Evolutionary conservation across 768 basidiomycete genomes (phyloP).

Genomic region (Mycena pura): DNA sequence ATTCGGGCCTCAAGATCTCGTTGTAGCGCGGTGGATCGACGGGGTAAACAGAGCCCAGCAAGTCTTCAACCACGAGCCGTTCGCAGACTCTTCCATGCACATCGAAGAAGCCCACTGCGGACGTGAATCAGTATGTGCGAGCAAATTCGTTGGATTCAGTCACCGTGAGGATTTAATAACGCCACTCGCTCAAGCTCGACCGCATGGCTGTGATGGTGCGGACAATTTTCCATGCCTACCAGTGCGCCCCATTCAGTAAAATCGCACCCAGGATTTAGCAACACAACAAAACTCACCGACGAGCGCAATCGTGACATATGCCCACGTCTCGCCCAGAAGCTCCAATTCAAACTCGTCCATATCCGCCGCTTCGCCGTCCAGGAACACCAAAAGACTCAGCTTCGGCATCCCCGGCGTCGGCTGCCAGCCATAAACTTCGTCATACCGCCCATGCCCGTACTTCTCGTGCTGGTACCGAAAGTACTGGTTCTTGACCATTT

Average conservation of each 20-base stretch:
- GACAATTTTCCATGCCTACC: constrained; percentile 4
- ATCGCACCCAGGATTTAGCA: background rate
- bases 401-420: constrained; percentile 11
- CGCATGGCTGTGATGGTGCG: constrained; percentile 8
- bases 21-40: constrained; percentile 5
- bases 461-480: background rate
- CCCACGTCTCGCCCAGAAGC: constrained; percentile 2
- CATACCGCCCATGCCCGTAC: background rate
- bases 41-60: constrained; percentile 5
- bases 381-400: constrained; percentile 3
- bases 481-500: background rate
- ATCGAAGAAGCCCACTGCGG: constrained; percentile 1
- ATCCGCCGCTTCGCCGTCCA: constrained; percentile 7
- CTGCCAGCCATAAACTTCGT: constrained; percentile 3
- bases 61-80: constrained; percentile 3
- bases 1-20: constrained; percentile 4
- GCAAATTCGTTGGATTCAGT: background rate
- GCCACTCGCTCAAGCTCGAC: constrained; percentile 5
- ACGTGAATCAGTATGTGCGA: background rate
- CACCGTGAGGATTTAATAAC: constrained; percentile 2
- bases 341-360: constrained; percentile 2
- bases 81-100: constrained; percentile 8
- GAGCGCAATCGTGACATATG: constrained; percentile 8
- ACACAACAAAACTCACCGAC: background rate
- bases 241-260: background rate